phyloP scores from a whole-genome alignment of 2,329 filamentous ascomycete genomes.

The Colletotrichum caudatum region DNA sequence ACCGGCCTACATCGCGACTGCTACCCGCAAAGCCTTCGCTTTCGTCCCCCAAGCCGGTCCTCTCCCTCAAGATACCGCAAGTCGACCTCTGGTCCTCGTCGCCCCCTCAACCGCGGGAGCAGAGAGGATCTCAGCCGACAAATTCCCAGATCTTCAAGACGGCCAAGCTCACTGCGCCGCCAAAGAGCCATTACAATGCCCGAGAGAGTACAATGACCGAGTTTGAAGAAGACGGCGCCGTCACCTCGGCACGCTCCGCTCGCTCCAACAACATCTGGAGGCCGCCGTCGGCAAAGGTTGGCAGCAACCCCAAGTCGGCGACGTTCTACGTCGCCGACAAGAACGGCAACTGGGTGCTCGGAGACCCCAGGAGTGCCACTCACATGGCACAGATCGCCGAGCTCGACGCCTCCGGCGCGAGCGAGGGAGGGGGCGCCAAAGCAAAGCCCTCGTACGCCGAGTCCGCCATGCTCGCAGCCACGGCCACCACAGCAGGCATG shows the following conservation, averaged over 20 bases:
- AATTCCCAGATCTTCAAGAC: constrained; percentile 38
- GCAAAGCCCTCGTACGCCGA: constrained; percentile 38
- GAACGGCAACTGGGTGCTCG: constrained; percentile 66
- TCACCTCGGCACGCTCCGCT: constrained; percentile 46
- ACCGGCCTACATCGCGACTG: constrained; percentile 55
- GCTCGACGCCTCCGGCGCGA: constrained; percentile 43
- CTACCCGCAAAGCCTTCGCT: constrained; percentile 55
- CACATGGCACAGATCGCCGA: constrained; percentile 46
- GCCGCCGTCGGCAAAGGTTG: constrained; percentile 54
- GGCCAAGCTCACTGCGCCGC: constrained; percentile 40
- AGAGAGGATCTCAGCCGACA: constrained; percentile 33
- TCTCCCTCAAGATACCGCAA: constrained; percentile 56
- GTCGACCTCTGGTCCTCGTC: constrained; percentile 26
- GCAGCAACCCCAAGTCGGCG: constrained; percentile 56
- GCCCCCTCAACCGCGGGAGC: constrained; percentile 24
- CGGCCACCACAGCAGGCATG: constrained; percentile 42
- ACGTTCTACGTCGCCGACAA: constrained; percentile 65
- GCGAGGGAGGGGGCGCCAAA: constrained; percentile 37
- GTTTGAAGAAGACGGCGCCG: constrained; percentile 64
- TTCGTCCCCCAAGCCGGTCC: constrained; percentile 54
- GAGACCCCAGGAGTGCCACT: constrained; percentile 50
- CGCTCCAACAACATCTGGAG: constrained; percentile 62
- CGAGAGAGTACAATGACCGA: constrained; percentile 63
- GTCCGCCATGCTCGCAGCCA: constrained; percentile 39
- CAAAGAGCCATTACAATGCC: constrained; percentile 41